phyloP scores from a whole-genome alignment of 306 rosid genomes.

The Castanopsis chinensis region DNA sequence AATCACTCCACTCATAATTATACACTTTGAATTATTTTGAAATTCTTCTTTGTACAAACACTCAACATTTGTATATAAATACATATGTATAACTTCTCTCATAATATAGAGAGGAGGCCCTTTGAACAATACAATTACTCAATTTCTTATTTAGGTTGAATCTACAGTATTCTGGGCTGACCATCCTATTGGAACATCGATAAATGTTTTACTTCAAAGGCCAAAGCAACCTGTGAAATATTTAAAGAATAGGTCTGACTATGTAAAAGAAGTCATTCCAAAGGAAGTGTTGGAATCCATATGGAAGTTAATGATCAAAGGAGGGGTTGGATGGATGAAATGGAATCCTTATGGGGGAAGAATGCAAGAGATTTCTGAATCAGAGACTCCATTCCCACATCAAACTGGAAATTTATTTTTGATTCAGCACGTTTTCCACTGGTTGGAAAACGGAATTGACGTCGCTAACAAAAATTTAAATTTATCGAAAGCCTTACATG shows the following conservation, averaged over 20 bases:
- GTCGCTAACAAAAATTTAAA: constrained; percentile 22
- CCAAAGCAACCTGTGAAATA: not conserved
- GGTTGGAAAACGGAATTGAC: constrained; percentile 40
- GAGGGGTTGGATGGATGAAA: not conserved
- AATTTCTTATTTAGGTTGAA: not conserved
- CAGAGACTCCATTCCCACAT: constrained; percentile 59
- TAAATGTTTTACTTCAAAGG: constrained; percentile 22
- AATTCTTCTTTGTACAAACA: too few species aligned
- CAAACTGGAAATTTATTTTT: constrained; percentile 43
- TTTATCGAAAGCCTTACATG: constrained; percentile 24
- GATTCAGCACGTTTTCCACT: constrained; percentile 44
- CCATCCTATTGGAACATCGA: not conserved
- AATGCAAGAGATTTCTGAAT: constrained; percentile 51
- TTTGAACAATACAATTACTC: too few species aligned
- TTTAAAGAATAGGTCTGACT: constrained; percentile 29
- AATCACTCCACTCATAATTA: too few species aligned
- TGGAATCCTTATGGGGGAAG: constrained; percentile 42
- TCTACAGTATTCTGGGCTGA: constrained; percentile 19
- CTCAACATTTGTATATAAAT: too few species aligned
- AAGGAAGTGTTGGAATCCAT: constrained; percentile 21
- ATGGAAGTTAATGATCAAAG: constrained; percentile 25
- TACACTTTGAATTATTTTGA: too few species aligned
- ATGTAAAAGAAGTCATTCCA: constrained; percentile 29
- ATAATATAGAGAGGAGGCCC: too few species aligned
- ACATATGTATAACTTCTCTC: too few species aligned